Conservation (phyloP, 2,329 filamentous ascomycete genomes). For the Monilinia polystroma region DNA sequence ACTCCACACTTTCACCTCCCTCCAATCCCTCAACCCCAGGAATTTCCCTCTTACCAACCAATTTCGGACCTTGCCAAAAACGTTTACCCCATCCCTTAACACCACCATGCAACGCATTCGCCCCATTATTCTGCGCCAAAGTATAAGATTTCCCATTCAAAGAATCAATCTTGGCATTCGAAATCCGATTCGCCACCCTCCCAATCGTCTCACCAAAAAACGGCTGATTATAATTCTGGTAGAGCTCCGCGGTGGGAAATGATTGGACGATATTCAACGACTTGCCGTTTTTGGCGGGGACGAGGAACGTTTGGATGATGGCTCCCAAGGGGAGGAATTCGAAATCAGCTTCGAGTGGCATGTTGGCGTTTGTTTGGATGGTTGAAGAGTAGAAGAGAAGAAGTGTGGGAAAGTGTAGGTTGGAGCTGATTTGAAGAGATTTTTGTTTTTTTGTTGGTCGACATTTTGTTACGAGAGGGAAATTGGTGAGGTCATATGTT, state of each 20-base stretch:
- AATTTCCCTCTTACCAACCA: constrained; percentile 53
- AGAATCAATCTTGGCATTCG: constrained; percentile 64
- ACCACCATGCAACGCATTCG: constrained; percentile 75
- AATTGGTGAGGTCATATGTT: constrained; percentile 3
- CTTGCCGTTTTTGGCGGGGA: constrained; percentile 51
- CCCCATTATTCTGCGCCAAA: constrained; percentile 72
- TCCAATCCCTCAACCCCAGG: constrained; percentile 52
- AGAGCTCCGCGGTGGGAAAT: constrained; percentile 74
- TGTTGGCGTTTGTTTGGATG: neutral
- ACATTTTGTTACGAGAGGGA: neutral
- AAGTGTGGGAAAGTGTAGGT: neutral
- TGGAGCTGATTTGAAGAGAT: neutral
- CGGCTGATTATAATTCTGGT: constrained; percentile 70
- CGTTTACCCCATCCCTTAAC: constrained; percentile 77
- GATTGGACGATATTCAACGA: constrained; percentile 77
- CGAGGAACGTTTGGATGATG: constrained; percentile 76
- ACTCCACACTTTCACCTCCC: constrained; percentile 66
- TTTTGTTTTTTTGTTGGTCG: neutral
- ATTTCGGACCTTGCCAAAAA: constrained; percentile 69
- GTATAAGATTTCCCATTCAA: constrained; percentile 71
- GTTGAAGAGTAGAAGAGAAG: too few species aligned
- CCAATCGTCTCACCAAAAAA: constrained; percentile 96
- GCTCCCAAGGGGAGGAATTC: constrained; percentile 73
- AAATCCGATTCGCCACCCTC: constrained; percentile 77
- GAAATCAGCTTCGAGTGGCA: constrained; percentile 41